Percentiles rank a stretch among this genome's conserved stretches.
These are phyloP conservation scores for Ogataea paradorogensis DNA, from an alignment of 805 yeast genomes.

Conservation along the genomic window DNA sequence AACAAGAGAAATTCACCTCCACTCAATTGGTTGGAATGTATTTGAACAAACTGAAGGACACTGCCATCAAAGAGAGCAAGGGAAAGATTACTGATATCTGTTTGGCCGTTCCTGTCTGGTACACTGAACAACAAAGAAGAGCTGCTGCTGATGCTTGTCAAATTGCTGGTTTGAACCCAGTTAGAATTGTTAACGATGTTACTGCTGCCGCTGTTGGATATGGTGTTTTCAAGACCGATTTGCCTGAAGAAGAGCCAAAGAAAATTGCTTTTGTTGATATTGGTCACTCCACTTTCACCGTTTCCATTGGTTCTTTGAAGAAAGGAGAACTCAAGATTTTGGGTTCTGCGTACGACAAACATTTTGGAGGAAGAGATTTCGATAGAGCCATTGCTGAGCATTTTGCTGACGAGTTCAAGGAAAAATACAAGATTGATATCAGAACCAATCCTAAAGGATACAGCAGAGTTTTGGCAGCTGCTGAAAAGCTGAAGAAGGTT, in stretches of 20 bases:
- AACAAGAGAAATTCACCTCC: conserved; percentile 74
- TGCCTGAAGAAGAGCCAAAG: conserved; percentile 91
- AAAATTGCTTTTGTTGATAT: conserved; percentile 92
- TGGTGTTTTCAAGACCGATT: conserved; percentile 96
- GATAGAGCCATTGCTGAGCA: conserved; percentile 93
- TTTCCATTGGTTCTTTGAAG: conserved; percentile 85
- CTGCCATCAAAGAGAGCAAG: conserved; percentile 78
- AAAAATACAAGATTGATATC: conserved; percentile 91
- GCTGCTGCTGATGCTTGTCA: conserved; percentile 93
- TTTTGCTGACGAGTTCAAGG: conserved; percentile 88
- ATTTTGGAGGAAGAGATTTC: conserved; percentile 97
- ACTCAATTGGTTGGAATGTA: conserved; percentile 94
- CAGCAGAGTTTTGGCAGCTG: conserved; percentile 85
- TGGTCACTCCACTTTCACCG: conserved; percentile 95
- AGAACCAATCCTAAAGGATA: conserved; percentile 90
- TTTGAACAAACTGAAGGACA: conserved; percentile 83
- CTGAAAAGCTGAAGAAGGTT: conserved; percentile 93
- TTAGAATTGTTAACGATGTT: conserved; percentile 93
- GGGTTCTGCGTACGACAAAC: conserved; percentile 90
- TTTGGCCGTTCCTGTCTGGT: conserved; percentile 96
- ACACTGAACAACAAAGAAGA: conserved; percentile 93
- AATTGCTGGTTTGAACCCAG: conserved; percentile 97
- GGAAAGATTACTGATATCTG: conserved; percentile 81
- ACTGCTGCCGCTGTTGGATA: conserved; percentile 99
- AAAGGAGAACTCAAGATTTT: conserved; percentile 93